These are phyloP conservation scores for Wickerhamomyces rabaulensis DNA, from an alignment of 805 yeast genomes.

Conservation along the genomic window DNA sequence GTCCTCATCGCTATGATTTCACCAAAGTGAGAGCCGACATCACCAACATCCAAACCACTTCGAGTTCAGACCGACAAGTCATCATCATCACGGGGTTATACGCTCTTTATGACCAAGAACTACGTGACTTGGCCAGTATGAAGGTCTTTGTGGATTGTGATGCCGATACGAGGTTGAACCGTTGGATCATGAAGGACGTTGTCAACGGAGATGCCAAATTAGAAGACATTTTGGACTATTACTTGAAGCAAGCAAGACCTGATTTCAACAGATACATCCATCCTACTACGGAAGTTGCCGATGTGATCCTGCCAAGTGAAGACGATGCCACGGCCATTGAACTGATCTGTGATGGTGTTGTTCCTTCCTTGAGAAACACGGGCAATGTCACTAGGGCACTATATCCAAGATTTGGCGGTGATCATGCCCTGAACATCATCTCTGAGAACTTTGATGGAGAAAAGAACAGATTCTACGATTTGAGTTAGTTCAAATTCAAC, in stretches of 20 bases:
- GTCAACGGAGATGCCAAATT: slow-evolving; percentile 17
- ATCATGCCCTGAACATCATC: slow-evolving; percentile 24
- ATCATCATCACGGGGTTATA: slow-evolving; percentile 71
- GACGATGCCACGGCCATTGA: slow-evolving; percentile 52
- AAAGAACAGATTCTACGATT: slow-evolving; percentile 39
- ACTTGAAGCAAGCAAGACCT: slow-evolving; percentile 51
- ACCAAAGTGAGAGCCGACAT: slow-evolving; percentile 18
- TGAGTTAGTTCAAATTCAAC: slow-evolving; percentile 14
- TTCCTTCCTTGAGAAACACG: slow-evolving; percentile 27
- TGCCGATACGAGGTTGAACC: slow-evolving; percentile 76
- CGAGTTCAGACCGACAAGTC: slow-evolving; percentile 23
- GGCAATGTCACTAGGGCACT: slow-evolving; percentile 5
- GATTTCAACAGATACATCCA: slow-evolving; percentile 64
- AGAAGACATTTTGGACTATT: slow-evolving; percentile 32
- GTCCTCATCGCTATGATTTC: slow-evolving; percentile 26
- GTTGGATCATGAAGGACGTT: slow-evolving; percentile 52
- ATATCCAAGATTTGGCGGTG: slow-evolving; percentile 14
- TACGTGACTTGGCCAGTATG: slow-evolving; percentile 53
- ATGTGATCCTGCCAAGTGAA: slow-evolving; percentile 69
- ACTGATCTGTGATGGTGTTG: slow-evolving; percentile 61
- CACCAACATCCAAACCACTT: not conserved
- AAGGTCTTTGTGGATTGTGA: slow-evolving; percentile 80
- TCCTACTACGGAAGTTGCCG: slow-evolving; percentile 70
- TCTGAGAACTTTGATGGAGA: slow-evolving; percentile 33
- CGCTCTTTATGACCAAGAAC: slow-evolving; percentile 59